Conservation (phyloP, 179 eudicot species). For the Heliamphora pulchella region DNA sequence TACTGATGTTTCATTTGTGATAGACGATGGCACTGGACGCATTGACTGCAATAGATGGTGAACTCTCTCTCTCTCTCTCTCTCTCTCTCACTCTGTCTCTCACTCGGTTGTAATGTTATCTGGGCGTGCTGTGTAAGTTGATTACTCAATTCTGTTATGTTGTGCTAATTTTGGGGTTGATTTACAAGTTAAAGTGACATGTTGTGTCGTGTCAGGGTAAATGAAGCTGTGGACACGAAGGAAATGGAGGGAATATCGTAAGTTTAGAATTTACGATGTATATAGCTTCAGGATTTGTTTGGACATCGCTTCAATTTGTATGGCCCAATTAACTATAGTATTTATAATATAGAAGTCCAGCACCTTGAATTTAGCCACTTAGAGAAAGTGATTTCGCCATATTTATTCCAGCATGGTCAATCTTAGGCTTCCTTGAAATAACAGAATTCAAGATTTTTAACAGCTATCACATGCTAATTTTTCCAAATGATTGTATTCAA, state of each 20-base stretch:
- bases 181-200: background rate
- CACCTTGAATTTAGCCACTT: background rate
- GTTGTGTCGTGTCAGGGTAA: slow-evolving; percentile 44
- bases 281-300: slow-evolving; percentile 8
- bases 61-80: slow-evolving; percentile 9
- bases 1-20: slow-evolving; percentile 60
- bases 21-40: slow-evolving; percentile 91
- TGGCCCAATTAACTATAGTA: background rate
- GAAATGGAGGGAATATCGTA: slow-evolving; percentile 62
- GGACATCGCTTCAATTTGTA: slow-evolving; percentile 2
- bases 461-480: background rate
- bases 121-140: background rate
- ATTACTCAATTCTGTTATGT: background rate
- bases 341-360: background rate
- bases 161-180: background rate
- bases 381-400: background rate
- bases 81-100: background rate
- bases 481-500: background rate
- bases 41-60: slow-evolving; percentile 77
- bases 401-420: background rate
- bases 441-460: background rate
- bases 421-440: background rate
- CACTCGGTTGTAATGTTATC: background rate
- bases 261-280: slow-evolving; percentile 19
- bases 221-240: slow-evolving; percentile 51